Base-by-base conservation (phyloP, 2,329 filamentous ascomycete genomes). In the Stemphylium vesicarium region DNA sequence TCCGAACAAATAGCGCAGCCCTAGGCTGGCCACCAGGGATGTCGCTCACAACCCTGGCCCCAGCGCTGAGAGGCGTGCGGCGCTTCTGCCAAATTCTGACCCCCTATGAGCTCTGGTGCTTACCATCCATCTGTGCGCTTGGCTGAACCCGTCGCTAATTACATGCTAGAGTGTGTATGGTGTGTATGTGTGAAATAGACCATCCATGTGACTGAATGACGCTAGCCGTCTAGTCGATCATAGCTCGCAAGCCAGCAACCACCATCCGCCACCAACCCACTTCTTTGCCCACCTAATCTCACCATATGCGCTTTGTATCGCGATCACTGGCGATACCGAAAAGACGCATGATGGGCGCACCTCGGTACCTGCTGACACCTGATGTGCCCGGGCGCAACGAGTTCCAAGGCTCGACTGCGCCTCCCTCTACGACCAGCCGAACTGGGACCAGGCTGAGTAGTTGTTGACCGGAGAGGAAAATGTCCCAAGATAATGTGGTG, bases 21-120 rank as follows among this genome's bases (percentile, higher is more conserved):
- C 50, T 60, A 64, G 47, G 33, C 15, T 39, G 44, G 49, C 50
- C 24, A 36, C 22, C 50, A 56, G 48, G 58, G 58, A 60, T 59
- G 31, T 39, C 22, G 42, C 41, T 53, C 53, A 31, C 39, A 40
- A 59, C 63, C 63, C 63, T 58, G 63, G 63, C 48, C 63, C 63
- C 63, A 56, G 51, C 57, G 50, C 53, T 38, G 46, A 56, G 24
- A 39, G 37, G 52, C 48, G 52, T 58, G 53, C 56, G 47, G 53
- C 52, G 47, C 47, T 45, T 49, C 36, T 26, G 52, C 47, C 32
- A 38, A 32, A 49, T 38, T 31, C 44, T 50, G 35, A 46, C 4
- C 43, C 47, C 39, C 31, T 46, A 42, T 22, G 20, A 18, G 45
- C 52, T 18, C 40, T 40, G 45, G 41, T 52, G 47, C 40, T 37